phyloP scores from a whole-genome alignment of 2,329 filamentous ascomycete genomes.

The Venturia effusa region DNA sequence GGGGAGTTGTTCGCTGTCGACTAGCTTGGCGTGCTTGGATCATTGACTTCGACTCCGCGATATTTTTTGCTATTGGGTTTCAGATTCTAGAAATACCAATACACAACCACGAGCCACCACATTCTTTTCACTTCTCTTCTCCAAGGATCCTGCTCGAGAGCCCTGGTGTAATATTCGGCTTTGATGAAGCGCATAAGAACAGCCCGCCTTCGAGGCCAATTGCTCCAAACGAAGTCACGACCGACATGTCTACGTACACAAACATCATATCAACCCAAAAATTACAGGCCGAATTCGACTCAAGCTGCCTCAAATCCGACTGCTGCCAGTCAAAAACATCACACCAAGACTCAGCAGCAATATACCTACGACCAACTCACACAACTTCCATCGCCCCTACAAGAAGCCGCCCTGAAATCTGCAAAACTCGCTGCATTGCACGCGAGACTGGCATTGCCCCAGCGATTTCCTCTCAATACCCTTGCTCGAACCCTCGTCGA shows the following conservation, averaged over 20 bases:
- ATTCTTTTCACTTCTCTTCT: background rate
- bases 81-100: background rate
- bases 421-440: conserved; percentile 89
- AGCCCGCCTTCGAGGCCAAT: conserved; percentile 49
- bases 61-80: background rate
- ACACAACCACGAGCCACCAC: background rate
- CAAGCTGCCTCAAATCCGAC: conserved; percentile 1
- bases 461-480: conserved; percentile 72
- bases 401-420: conserved; percentile 56
- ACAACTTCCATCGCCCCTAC: conserved; percentile 58
- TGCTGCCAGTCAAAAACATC: background rate
- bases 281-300: conserved; percentile 20
- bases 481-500: conserved; percentile 81
- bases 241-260: conserved; percentile 17
- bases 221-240: conserved; percentile 37
- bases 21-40: background rate
- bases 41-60: background rate
- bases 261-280: conserved; percentile 19
- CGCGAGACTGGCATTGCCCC: conserved; percentile 72
- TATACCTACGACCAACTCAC: background rate
- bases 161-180: background rate
- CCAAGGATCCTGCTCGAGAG: background rate
- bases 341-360: background rate
- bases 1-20: background rate
- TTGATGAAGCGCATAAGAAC: conserved; percentile 53